phyloP scores from a whole-genome alignment of 805 yeast genomes.

The Lachancea kluyveri region DNA sequence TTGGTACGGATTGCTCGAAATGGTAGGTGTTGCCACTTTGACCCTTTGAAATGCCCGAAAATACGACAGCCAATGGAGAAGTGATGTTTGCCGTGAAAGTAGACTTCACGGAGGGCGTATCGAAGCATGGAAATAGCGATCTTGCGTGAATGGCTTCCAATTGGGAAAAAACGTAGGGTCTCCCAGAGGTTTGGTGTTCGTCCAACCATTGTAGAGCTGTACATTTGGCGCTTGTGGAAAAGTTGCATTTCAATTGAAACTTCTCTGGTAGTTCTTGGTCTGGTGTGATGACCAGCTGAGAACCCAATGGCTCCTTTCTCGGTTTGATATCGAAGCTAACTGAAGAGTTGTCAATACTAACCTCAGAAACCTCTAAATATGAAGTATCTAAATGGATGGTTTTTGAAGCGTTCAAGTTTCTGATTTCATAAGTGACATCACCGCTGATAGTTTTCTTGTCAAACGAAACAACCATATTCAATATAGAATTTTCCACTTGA shows the following conservation, averaged over 20 bases:
- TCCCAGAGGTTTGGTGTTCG: constrained; percentile 69
- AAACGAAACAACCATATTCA: constrained; percentile 53
- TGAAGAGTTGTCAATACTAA: constrained; percentile 33
- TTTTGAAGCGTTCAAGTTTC: constrained; percentile 23
- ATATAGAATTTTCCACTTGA: constrained; percentile 42
- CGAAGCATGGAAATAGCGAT: constrained; percentile 82
- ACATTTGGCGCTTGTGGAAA: constrained; percentile 64
- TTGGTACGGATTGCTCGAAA: constrained; percentile 73
- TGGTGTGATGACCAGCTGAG: constrained; percentile 38
- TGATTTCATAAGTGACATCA: constrained; percentile 42
- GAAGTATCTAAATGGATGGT: constrained; percentile 65
- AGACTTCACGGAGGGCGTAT: constrained; percentile 80
- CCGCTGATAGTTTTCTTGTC: constrained; percentile 48
- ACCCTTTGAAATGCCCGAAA: constrained; percentile 52
- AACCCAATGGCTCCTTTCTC: constrained; percentile 52
- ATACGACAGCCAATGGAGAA: constrained; percentile 64
- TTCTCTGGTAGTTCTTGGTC: constrained; percentile 2
- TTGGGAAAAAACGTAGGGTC: constrained; percentile 70
- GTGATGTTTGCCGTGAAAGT: constrained; percentile 50
- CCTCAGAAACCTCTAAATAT: constrained; percentile 42
- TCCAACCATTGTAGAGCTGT: constrained; percentile 84
- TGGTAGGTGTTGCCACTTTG: constrained; percentile 31
- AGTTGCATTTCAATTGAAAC: constrained; percentile 39
- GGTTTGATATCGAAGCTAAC: constrained; percentile 32
- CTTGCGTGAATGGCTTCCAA: constrained; percentile 91